Percentiles rank a stretch among this genome's conserved stretches.
Conservation (phyloP, 2,329 filamentous ascomycete genomes). For the Pyricularia sp. region DNA sequence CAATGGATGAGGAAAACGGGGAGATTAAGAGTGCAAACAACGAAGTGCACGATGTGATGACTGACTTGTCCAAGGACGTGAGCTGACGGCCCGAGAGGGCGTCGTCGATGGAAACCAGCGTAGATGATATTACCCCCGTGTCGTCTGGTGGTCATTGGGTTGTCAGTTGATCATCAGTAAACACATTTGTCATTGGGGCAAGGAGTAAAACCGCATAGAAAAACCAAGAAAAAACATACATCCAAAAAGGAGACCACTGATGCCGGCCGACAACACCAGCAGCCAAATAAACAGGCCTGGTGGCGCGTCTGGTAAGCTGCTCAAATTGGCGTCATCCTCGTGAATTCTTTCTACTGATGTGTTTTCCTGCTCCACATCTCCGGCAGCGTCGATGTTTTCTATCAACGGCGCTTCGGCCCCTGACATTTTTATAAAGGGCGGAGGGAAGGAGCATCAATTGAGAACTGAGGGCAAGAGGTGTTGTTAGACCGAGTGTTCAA, state of each 20-base stretch:
- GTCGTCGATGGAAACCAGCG: constrained; percentile 52
- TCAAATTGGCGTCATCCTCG: not conserved
- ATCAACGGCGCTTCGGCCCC: not conserved
- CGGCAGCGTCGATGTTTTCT: not conserved
- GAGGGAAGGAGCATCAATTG: not conserved
- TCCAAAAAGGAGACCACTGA: constrained; percentile 59
- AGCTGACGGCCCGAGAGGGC: constrained; percentile 48
- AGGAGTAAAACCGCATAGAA: no score
- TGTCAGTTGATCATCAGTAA: not conserved
- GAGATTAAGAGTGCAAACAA: constrained; percentile 56
- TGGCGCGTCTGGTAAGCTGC: constrained; percentile 4
- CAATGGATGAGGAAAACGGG: constrained; percentile 54
- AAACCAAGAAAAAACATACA: no score
- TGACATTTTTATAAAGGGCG: not conserved
- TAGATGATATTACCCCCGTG: constrained; percentile 60
- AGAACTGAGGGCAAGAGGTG: not conserved
- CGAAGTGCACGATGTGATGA: constrained; percentile 62
- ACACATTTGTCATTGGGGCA: constrained; percentile 4
- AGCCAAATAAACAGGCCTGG: constrained; percentile 48
- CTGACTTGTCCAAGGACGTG: constrained; percentile 56
- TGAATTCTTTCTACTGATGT: not conserved
- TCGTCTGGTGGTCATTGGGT: constrained; percentile 36
- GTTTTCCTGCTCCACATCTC: not conserved
- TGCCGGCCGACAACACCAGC: constrained; percentile 54
- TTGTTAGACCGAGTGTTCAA: not conserved